A percentile compares a stretch with the other conserved stretches of the same genome.
phyloP scores from a whole-genome alignment of 2,329 filamentous ascomycete species.

The Colletotrichum caudatum region DNA sequence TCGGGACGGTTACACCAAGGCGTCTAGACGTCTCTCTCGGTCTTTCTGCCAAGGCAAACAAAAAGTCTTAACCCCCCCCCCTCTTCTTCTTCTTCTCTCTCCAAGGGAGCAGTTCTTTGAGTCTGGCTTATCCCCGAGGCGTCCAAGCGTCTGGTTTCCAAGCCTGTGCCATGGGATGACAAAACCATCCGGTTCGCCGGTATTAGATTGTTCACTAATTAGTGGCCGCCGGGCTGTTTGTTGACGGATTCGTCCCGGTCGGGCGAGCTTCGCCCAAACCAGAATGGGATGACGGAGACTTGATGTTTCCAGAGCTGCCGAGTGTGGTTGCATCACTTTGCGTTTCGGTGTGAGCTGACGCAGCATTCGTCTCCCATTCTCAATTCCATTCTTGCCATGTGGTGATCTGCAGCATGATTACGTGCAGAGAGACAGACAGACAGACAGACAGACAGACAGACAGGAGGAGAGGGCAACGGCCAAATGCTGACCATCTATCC shows the following conservation, averaged over 20 bases:
- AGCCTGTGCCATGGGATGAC: conserved; percentile 25
- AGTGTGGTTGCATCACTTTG: conserved; percentile 17
- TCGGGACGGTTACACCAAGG: conserved; percentile 9
- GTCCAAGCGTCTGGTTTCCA: not conserved
- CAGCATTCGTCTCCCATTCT: conserved; percentile 1
- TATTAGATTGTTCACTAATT: not conserved
- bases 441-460: not conserved
- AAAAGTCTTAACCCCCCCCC: not conserved
- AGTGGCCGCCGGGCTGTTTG: conserved; percentile 13
- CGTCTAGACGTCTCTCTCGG: not conserved
- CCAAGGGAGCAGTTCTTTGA: conserved; percentile 1
- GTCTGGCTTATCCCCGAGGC: conserved; percentile 6
- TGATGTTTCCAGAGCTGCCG: conserved; percentile 1
- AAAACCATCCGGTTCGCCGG: not conserved
- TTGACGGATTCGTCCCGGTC: conserved; percentile 11
- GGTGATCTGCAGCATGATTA: conserved; percentile 27
- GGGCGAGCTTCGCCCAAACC: conserved; percentile 6
- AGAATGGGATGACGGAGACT: not conserved
- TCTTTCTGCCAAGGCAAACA: not conserved
- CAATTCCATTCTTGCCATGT: conserved; percentile 11
- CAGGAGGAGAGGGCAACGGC: not conserved
- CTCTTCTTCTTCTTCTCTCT: too few relatives aligned
- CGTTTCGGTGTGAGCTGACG: not conserved
- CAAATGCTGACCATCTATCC: conserved; percentile 8
- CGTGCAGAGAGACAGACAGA: conserved; percentile 8